Evolutionary conservation across 805 yeast genomes (phyloP), one percentile per base, ranked within the genome.

Genomic region (Lachancea sp.): DNA sequence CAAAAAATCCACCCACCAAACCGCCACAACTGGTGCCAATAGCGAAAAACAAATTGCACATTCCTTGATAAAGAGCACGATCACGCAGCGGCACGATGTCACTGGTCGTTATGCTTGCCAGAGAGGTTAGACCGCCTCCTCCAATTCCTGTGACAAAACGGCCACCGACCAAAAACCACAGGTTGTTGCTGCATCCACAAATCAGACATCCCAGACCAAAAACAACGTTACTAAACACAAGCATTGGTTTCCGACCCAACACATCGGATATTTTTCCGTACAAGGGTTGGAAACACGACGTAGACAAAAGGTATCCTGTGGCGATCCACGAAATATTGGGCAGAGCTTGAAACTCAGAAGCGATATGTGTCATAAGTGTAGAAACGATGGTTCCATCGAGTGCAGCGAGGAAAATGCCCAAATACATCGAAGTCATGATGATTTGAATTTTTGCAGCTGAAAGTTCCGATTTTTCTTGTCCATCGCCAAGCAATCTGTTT

Each of bases 71-170:
- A 26, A 85, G 62, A 1, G 95, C 95, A 47, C 96, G 71, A 35
- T 82, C 78, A 45, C 93, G 72, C 49, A 83, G 70, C 0, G 95
- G 84, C 10, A 88, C 81, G 41, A 88, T 66, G 62, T 89, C 96
- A 15, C 86, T 78, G 53, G 85, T 73, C 1, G 91, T 75, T 45
- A 89, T 85, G 1, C 91, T 78, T 7, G 85, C 74, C 53, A 87
- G 66, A 0, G 88, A 71, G 11, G 85, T 78, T 56, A 88, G 71
- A 0, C 96, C 96, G 8, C 95, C 93, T 15, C 95, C 96, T 11
- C 96, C 96, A 42, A 85, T 74, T 12, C 97, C 97, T 13, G 91
- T 78, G 36, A 89, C 69, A 49, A 85, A 78, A 53, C 89, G 66
- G 6, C 83, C 75, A 25, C 67, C 41, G 7, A 81, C 76, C 50